Conservation (phyloP, 1,139 yeast species). For the Lodderomyces theae region DNA sequence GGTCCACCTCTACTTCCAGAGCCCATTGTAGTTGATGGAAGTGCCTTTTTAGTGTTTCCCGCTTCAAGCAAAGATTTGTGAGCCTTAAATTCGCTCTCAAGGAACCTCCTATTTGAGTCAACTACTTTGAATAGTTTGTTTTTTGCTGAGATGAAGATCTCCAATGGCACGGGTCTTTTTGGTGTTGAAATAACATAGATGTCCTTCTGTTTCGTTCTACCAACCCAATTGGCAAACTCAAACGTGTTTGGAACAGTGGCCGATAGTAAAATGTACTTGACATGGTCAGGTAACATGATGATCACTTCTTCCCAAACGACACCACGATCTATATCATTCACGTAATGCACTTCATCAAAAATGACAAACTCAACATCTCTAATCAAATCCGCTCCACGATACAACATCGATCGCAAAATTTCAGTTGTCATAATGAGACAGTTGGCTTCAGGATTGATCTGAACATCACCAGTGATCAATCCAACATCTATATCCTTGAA, state of each 20-base stretch:
- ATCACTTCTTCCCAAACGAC: conserved; percentile 99
- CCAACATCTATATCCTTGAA: conserved; percentile 87
- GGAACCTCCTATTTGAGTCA: conserved; percentile 67
- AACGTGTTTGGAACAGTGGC: conserved; percentile 98
- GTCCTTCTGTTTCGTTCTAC: conserved; percentile 92
- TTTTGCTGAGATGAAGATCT: conserved; percentile 79
- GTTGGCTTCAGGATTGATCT: conserved; percentile 94
- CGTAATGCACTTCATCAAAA: conserved; percentile 97
- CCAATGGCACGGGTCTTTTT: conserved; percentile 93
- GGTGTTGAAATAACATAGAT: conserved; percentile 95
- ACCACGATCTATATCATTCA: conserved; percentile 95
- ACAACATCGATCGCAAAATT: conserved; percentile 89
- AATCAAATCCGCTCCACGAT: conserved; percentile 92
- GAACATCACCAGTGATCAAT: conserved; percentile 95
- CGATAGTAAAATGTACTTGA: conserved; percentile 79
- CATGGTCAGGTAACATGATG: conserved; percentile 94
- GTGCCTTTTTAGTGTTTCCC: conserved; percentile 20
- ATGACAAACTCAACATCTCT: conserved; percentile 97
- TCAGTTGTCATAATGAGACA: conserved; percentile 98
- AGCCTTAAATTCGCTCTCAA: conserved; percentile 59
- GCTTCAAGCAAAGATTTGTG: conserved; percentile 54
- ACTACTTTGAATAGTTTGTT: conserved; percentile 66
- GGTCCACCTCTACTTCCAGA: conserved; percentile 45
- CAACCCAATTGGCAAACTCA: conserved; percentile 98
- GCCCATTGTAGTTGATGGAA: conserved; percentile 40